A percentile compares a stretch with the other conserved stretches of the same genome.
phyloP scores from a whole-genome alignment of 192 early-diverging fungal genomes.

The Rhizoclosmatium sp. region DNA sequence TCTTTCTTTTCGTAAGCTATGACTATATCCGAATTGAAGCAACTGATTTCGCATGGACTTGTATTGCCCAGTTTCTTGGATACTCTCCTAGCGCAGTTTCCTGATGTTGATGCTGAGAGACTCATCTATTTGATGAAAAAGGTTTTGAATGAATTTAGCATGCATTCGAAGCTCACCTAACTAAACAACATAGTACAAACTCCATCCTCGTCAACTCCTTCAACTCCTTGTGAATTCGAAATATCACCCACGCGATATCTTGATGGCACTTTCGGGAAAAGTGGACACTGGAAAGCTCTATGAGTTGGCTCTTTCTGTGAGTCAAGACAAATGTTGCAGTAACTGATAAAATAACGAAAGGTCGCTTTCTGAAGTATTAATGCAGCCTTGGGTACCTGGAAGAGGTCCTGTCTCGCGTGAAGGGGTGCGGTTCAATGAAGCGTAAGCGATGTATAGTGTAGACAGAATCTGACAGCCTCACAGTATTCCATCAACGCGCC shows the following conservation, averaged over 20 bases:
- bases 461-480: too few relatives aligned
- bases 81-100: conserved; percentile 54
- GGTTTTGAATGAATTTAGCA: conserved; percentile 36
- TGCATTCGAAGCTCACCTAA: background rate
- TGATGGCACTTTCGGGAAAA: conserved; percentile 50
- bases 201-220: conserved; percentile 48
- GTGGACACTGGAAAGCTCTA: conserved; percentile 43
- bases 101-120: conserved; percentile 43
- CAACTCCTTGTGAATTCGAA: conserved; percentile 52
- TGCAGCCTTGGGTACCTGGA: conserved; percentile 44
- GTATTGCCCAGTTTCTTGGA: conserved; percentile 54
- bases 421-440: conserved; percentile 59
- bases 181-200: conserved; percentile 38
- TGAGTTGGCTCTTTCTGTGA: conserved; percentile 24
- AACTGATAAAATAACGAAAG: conserved; percentile 4
- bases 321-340: background rate
- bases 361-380: background rate
- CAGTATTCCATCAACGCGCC: too few relatives aligned
- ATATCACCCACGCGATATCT: conserved; percentile 59
- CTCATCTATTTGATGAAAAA: conserved; percentile 58
- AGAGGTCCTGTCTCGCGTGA: conserved; percentile 24
- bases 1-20: conserved; percentile 33
- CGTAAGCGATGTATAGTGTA: conserved; percentile 30
- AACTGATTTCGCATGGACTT: conserved; percentile 62
- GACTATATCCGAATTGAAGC: conserved; percentile 56